Evolutionary conservation across 345 rosid genomes (phyloP).

Genomic region (Populus alba): DNA sequence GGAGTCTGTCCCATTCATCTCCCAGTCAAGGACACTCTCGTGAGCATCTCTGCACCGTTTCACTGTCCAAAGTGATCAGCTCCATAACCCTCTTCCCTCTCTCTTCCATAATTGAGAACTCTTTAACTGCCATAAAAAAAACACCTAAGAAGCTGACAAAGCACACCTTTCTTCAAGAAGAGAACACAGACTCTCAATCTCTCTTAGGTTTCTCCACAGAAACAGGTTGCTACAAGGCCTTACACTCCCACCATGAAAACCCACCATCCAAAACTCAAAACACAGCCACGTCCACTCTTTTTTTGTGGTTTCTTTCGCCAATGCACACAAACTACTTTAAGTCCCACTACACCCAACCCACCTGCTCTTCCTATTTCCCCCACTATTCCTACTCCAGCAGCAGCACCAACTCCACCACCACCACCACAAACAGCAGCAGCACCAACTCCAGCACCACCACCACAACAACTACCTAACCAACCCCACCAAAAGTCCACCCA

Average conservation of each 20-base stretch:
- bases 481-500: constrained; percentile 19
- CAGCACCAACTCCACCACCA: background rate
- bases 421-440: background rate
- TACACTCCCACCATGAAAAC: constrained; percentile 38
- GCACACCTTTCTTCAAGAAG: background rate
- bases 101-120: constrained; percentile 8
- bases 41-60: constrained; percentile 1
- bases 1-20: background rate
- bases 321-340: constrained; percentile 57
- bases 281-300: constrained; percentile 66
- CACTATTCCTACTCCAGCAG: constrained; percentile 15
- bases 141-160: background rate
- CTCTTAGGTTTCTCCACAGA: background rate
- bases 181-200: background rate
- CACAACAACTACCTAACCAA: constrained; percentile 28
- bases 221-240: background rate
- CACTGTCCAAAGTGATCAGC: background rate
- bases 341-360: constrained; percentile 48
- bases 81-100: background rate
- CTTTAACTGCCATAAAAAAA: background rate
- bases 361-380: constrained; percentile 43
- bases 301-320: constrained; percentile 84
- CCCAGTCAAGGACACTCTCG: constrained; percentile 1
- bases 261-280: constrained; percentile 59
- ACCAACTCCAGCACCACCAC: constrained; percentile 8